Conservation (phyloP, 2,329 filamentous ascomycete genomes). For the Fusarium nisikadoi region DNA sequence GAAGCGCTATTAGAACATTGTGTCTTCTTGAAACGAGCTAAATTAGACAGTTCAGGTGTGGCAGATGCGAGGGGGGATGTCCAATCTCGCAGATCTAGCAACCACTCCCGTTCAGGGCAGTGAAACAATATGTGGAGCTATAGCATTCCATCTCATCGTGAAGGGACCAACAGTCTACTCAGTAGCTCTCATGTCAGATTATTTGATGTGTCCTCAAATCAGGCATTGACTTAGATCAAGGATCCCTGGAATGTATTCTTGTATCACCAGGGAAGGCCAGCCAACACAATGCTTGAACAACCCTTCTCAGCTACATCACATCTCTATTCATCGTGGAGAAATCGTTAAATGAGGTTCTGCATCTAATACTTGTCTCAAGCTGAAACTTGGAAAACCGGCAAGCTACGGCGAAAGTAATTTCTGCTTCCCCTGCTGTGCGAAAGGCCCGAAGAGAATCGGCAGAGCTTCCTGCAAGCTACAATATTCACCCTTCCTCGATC, state of each 20-base stretch:
- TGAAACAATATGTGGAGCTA: not conserved
- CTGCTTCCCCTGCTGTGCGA: not conserved
- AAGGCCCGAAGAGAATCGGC: not conserved
- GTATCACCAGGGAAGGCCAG: not conserved
- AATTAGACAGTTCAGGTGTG: not conserved
- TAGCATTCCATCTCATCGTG: not conserved
- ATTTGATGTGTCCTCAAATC: fast-evolving
- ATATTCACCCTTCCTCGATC: not conserved
- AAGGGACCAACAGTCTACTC: not conserved
- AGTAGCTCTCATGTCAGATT: not conserved
- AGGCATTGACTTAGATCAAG: not conserved
- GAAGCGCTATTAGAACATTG: not conserved
- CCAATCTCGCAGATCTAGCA: not conserved
- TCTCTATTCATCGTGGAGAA: not conserved
- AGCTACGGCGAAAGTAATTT: not conserved
- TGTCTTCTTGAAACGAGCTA: not conserved
- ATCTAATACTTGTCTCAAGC: not conserved
- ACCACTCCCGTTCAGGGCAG: not conserved
- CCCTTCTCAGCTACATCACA: not conserved
- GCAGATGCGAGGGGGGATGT: not conserved
- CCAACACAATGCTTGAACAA: not conserved
- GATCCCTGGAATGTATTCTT: not conserved
- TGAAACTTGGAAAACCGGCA: not conserved
- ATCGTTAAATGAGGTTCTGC: not conserved
- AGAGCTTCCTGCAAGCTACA: not conserved